Percentiles rank a stretch among this genome's conserved stretches.
Conservation (phyloP, 1,284 basidiomycete genomes). For the Ganoderma lingzhi region DNA sequence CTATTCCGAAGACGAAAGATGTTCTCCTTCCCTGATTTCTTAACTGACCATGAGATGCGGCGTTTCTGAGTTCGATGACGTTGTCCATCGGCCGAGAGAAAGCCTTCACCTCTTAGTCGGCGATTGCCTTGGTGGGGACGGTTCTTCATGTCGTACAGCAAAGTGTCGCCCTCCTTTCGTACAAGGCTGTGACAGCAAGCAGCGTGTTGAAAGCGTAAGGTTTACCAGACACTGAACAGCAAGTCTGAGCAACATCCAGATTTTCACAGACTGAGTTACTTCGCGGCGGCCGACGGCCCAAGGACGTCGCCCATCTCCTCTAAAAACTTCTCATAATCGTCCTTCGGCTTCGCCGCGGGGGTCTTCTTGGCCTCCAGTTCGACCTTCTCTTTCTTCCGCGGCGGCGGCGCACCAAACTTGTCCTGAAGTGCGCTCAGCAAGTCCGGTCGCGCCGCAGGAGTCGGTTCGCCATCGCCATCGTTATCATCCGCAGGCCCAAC, state of each 20-base stretch:
- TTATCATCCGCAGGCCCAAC: constrained; percentile 47
- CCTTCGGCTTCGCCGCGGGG: constrained; percentile 52
- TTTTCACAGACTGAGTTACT: not conserved
- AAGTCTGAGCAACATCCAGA: not conserved
- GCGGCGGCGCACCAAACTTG: constrained; percentile 52
- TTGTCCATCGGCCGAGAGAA: no score
- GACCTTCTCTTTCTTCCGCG: constrained; percentile 44
- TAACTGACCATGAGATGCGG: no score
- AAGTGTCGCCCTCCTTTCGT: no score
- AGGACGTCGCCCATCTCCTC: constrained; percentile 76
- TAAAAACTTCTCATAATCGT: constrained; percentile 80
- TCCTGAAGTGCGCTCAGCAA: constrained; percentile 66
- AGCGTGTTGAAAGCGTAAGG: not conserved
- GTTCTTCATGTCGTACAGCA: no score
- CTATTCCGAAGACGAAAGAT: no score
- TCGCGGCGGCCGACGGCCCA: not conserved
- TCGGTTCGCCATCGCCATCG: constrained; percentile 40
- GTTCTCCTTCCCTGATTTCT: no score
- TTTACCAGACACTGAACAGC: not conserved
- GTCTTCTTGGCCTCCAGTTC: constrained; percentile 20
- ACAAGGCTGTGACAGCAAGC: no score
- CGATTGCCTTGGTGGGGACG: no score
- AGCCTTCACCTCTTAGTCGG: no score
- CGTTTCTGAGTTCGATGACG: no score
- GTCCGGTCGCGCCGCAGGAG: constrained; percentile 59